Evolutionary conservation across 2,329 filamentous ascomycete species (phyloP), one percentile per base, ranked within the genome.

Genomic region (Apiospora kogelbergensis): DNA sequence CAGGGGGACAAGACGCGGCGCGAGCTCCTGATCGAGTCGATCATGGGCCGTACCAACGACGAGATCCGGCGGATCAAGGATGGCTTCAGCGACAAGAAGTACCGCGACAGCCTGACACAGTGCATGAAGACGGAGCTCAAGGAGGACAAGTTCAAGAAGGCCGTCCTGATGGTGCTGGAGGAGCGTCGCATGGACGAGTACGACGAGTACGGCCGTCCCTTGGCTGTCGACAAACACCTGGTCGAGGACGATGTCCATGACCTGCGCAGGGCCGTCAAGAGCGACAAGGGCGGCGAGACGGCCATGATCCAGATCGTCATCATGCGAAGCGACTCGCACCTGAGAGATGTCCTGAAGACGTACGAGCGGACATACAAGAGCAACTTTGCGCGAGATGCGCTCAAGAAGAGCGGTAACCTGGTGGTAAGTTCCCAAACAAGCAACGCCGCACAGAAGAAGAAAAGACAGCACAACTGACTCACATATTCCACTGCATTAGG

Each of bases 121-220:
- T 98, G 95, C 81, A 97, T 98, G 92, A 91, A 92, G 78, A 93
- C 91, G 65, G 96, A 99, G 81, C 85, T 99, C 45, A 95, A 95
- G 76, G 94, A 96, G 72, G 95, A 98, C 81, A 98, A 98, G 81
- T 99, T 98, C 83, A 94, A 97, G 71, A 91, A 90, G 72, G 95
- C 95, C 0, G 90, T 99, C 4, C 78, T 98, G 70, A 85, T 94
- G 77, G 94, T 93, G 7, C 85, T 99, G 0, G 94, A 97, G 69
- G 94, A 92, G 79, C 84, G 89, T 68, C 84, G 94, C 13, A 96
- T 97, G 88, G 92, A 96, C 73, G 95, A 98, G 72, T 85, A 84
- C 24, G 91, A 94, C 76, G 84, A 86, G 0, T 78, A 89, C 24
- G 92, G 94, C 48, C 81, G 84, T 5, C 82, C 82, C 6, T 73